Base-by-base conservation (phyloP, 805 yeast genomes). In the Candida ulmi region DNA sequence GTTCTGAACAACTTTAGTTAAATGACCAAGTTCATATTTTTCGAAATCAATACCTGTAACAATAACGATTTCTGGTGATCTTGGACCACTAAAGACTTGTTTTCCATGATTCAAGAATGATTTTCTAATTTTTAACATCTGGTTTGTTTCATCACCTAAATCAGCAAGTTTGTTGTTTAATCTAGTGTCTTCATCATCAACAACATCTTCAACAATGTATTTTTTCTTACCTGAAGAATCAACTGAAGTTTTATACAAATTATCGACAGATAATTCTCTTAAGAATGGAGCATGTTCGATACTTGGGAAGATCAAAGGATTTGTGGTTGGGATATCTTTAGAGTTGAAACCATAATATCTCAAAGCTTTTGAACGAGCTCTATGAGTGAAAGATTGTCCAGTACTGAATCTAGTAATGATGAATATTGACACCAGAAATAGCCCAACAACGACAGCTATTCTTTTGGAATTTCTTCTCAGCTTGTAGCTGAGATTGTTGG, bases 1-100 rank as follows among this genome's bases (percentile, higher is more conserved):
- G 60, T 88, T 88, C 58, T 88, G 95, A 16, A 88, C 83, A 40
- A 90, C 69, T 39, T 74, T 75, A 15, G 80, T 76, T 33, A 88
- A 66, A 26, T 80, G 76, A 17, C 73, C 72, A 30, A 73, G 55
- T 24, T 79, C 76, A 51, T 77, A 78, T 40, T 71, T 74, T 38
- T 83, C 85, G 51, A 77, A 84, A 63, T 88, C 95, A 23, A 90
- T 65, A 2, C 84, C 81, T 0, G 95, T 76, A 13, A 90, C 96
- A 30, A 90, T 57, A 17, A 90, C 78, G 18, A 83, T 69, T 39
- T 80, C 82, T 8, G 93, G 93, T 17, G 71, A 62, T 8, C 59
- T 57, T 15, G 45, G 34, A 17, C 54, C 57, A 38, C 51, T 51
- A 55, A 55, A 78, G 12, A 72, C 78, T 36, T 74, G 63, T 52